A percentile compares a stretch with the other conserved stretches of the same genome.
These are phyloP conservation scores for Craterostigma plantagineum DNA, from an alignment of 257 asterid species.

Conservation along the genomic window DNA sequence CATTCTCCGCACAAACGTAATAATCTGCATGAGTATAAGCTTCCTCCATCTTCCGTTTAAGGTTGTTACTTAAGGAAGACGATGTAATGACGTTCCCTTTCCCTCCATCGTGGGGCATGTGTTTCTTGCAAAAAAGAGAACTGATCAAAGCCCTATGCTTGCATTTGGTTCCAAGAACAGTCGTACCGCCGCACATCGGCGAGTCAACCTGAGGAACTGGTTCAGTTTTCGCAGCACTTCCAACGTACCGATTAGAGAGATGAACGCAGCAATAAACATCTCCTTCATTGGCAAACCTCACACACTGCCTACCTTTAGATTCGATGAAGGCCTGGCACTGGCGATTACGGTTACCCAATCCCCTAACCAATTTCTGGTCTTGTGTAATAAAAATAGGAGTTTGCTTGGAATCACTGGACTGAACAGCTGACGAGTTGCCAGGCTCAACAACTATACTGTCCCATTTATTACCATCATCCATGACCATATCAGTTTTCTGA, in stretches of 20 bases:
- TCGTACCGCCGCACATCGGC: slow-evolving; percentile 92
- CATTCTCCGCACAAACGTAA: too few species aligned
- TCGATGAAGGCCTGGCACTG: slow-evolving; percentile 85
- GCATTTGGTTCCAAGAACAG: slow-evolving; percentile 92
- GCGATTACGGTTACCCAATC: slow-evolving; percentile 39
- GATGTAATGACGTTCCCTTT: slow-evolving; percentile 1
- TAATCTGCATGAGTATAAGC: slow-evolving; percentile 12
- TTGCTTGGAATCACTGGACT: too few species aligned
- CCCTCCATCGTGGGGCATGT: slow-evolving; percentile 49
- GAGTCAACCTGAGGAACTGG: slow-evolving; percentile 27
- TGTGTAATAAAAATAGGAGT: slow-evolving; percentile 22
- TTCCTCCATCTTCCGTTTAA: slow-evolving; percentile 54
- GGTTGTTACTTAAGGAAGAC: slow-evolving; percentile 23
- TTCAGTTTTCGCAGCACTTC: slow-evolving; percentile 42
- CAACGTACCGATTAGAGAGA: slow-evolving; percentile 50
- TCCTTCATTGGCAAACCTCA: slow-evolving; percentile 85
- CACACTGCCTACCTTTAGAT: slow-evolving; percentile 89
- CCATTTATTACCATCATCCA: slow-evolving; percentile 39
- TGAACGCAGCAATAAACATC: slow-evolving; percentile 91
- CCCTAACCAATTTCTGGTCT: slow-evolving; percentile 3
- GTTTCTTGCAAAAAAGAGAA: slow-evolving; percentile 91
- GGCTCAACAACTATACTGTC: slow-evolving; percentile 48
- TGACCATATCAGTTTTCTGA: slow-evolving; percentile 17
- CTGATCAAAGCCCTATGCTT: slow-evolving; percentile 82
- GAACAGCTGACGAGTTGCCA: too few species aligned